These are phyloP conservation scores for Penicillium riverlandense DNA, from an alignment of 495 filamentous ascomycete genomes.

Conservation along the genomic window DNA sequence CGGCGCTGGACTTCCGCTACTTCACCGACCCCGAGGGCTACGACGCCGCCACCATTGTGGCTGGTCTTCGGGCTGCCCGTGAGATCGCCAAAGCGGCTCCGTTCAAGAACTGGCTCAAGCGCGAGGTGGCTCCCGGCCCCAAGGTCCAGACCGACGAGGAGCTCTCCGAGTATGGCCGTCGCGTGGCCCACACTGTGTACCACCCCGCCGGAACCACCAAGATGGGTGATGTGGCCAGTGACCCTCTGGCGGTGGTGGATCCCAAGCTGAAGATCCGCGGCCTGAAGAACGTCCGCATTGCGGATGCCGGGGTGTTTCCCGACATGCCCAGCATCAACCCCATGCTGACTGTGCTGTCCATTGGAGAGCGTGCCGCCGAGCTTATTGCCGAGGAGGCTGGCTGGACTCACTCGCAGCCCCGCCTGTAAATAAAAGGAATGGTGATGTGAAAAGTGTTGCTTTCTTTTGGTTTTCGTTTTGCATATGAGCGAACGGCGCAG, in stretches of 20 bases:
- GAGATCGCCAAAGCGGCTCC: constrained; percentile 61
- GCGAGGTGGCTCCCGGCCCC: constrained; percentile 71
- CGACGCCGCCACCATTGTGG: constrained; percentile 74
- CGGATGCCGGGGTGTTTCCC: constrained; percentile 62
- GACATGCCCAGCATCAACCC: constrained; percentile 62
- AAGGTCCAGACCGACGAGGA: constrained; percentile 61
- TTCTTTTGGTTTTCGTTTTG: constrained; percentile 10
- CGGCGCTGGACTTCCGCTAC: constrained; percentile 79
- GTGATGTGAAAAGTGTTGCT: constrained; percentile 4
- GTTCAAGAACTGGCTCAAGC: constrained; percentile 73
- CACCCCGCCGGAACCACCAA: constrained; percentile 82
- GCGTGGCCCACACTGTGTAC: constrained; percentile 77
- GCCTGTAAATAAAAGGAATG: constrained; percentile 20
- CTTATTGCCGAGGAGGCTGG: constrained; percentile 55
- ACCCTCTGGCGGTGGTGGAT: constrained; percentile 63
- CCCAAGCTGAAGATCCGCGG: constrained; percentile 47
- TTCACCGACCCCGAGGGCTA: constrained; percentile 82
- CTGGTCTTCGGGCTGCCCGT: constrained; percentile 65
- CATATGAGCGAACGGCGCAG: constrained; percentile 19
- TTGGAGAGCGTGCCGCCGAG: constrained; percentile 60
- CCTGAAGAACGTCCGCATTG: constrained; percentile 52
- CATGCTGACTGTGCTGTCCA: constrained; percentile 58
- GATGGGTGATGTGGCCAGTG: constrained; percentile 64
- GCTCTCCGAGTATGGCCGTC: constrained; percentile 65
- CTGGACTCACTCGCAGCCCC: constrained; percentile 47